Conservation (phyloP, 805 yeast genomes). For the Pichia eremophila region DNA sequence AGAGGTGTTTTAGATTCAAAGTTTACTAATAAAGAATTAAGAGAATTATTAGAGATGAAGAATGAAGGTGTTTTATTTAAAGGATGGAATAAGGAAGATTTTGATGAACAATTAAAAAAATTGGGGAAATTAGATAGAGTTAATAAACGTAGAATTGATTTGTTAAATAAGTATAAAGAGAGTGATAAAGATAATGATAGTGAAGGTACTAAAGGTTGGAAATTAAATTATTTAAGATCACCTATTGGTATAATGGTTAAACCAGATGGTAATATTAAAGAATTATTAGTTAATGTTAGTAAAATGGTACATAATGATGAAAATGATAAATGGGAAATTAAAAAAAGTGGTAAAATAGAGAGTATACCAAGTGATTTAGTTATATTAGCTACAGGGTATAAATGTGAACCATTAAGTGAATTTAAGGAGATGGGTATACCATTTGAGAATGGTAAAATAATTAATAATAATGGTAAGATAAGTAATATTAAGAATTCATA, state of each 20-base stretch:
- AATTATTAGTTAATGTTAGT: constrained; percentile 43
- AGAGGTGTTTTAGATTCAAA: constrained; percentile 81
- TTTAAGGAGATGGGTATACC: constrained; percentile 40
- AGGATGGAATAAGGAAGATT: constrained; percentile 34
- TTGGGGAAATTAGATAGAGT: constrained; percentile 36
- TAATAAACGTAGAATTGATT: constrained; percentile 54
- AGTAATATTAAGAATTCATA: constrained; percentile 42
- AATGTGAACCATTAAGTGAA: constrained; percentile 55
- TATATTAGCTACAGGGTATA: constrained; percentile 77
- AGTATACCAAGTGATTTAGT: constrained; percentile 49
- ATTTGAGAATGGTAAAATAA: constrained; percentile 40
- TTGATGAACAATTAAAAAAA: constrained; percentile 23
- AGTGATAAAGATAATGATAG: constrained; percentile 1
- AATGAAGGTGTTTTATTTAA: constrained; percentile 34
- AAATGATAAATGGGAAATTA: constrained; percentile 27
- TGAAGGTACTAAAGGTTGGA: constrained; percentile 39
- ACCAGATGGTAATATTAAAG: constrained; percentile 29
- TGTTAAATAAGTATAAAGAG: constrained; percentile 43
- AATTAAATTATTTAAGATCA: constrained; percentile 55
- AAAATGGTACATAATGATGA: constrained; percentile 23
- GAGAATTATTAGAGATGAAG: constrained; percentile 66
- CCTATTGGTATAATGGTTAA: constrained; percentile 46
- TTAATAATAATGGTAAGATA: constrained; percentile 37
- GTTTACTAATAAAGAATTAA: constrained; percentile 83
- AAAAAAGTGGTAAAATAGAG: constrained; percentile 11